Conservation (phyloP, 2,329 filamentous ascomycete genomes). For the Pseudocercospora cruenta region DNA sequence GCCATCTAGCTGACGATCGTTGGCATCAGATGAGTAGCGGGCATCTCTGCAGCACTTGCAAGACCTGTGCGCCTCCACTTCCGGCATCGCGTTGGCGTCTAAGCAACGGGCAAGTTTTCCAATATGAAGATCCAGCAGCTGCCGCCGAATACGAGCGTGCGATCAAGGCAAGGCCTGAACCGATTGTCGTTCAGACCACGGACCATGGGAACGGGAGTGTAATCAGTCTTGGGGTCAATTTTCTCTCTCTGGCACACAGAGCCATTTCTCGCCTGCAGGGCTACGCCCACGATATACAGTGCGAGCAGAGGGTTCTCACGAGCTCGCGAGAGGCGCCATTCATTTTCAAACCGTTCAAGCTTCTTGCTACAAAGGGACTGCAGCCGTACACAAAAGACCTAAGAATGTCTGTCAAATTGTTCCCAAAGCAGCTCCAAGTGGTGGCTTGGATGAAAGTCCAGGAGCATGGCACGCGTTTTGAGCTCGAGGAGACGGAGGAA, state of each 20-base stretch:
- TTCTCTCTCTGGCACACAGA: slow-evolving; percentile 36
- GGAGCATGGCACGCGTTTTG: slow-evolving; percentile 53
- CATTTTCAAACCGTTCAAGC: slow-evolving; percentile 27
- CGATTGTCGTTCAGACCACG: slow-evolving; percentile 24
- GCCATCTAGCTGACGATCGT: slow-evolving; percentile 20
- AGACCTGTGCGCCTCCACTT: slow-evolving; percentile 43
- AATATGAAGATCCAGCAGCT: slow-evolving; percentile 56
- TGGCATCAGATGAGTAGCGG: slow-evolving; percentile 23
- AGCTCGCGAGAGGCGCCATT: slow-evolving; percentile 6
- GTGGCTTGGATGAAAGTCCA: slow-evolving; percentile 64
- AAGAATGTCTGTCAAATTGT: slow-evolving; percentile 46
- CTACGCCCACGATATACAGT: background rate
- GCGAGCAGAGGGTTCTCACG: slow-evolving; percentile 34
- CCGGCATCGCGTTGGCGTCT: slow-evolving; percentile 46
- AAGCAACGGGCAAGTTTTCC: slow-evolving; percentile 39
- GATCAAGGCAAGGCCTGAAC: slow-evolving; percentile 54
- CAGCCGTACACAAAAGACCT: slow-evolving; percentile 12
- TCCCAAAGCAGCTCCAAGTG: slow-evolving; percentile 58
- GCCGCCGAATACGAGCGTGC: slow-evolving; percentile 56
- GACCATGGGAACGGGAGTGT: background rate
- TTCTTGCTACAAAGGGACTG: slow-evolving; percentile 16
- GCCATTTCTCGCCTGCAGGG: slow-evolving; percentile 29
- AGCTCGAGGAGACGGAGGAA: slow-evolving; percentile 62
- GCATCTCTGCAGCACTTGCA: slow-evolving; percentile 9
- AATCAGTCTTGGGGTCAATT: slow-evolving; percentile 35